phyloP scores from a whole-genome alignment of 805 yeast species.

The Wickerhamiella parazyma region DNA sequence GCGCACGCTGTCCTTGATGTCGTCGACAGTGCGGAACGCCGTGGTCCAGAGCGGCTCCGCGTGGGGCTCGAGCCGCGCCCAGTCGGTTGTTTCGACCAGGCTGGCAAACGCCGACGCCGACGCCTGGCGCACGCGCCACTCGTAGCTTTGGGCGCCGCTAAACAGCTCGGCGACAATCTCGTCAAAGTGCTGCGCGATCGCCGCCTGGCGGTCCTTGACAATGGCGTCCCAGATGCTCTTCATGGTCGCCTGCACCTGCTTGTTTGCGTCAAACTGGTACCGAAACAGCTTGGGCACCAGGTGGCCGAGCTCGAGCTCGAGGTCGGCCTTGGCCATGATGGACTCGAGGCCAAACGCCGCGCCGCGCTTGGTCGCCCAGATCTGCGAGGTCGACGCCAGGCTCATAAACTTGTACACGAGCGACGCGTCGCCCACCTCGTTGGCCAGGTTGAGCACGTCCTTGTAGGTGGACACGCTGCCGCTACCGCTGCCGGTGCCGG shows the following conservation, averaged over 20 bases:
- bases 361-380: constrained; percentile 90
- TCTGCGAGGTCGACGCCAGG: constrained; percentile 67
- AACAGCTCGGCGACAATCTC: constrained; percentile 52
- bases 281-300: constrained; percentile 74
- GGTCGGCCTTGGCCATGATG: constrained; percentile 62
- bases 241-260: constrained; percentile 69
- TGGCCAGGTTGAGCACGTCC: constrained; percentile 75
- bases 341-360: constrained; percentile 88
- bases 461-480: constrained; percentile 84
- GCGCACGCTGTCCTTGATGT: constrained; percentile 85
- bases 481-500: constrained; percentile 73
- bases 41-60: constrained; percentile 60
- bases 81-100: constrained; percentile 35
- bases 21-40: constrained; percentile 84
- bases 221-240: constrained; percentile 73
- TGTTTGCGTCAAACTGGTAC: constrained; percentile 73
- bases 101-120: constrained; percentile 60
- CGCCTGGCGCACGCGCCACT: constrained; percentile 92
- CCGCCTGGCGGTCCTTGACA: constrained; percentile 42
- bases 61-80: constrained; percentile 3
- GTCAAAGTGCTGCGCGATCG: constrained; percentile 41
- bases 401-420: constrained; percentile 91
- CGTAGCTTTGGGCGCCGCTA: constrained; percentile 58
- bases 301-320: constrained; percentile 47
- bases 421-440: constrained; percentile 92